phyloP scores from a whole-genome alignment of 805 yeast genomes.

The Yarrowia bubula region DNA sequence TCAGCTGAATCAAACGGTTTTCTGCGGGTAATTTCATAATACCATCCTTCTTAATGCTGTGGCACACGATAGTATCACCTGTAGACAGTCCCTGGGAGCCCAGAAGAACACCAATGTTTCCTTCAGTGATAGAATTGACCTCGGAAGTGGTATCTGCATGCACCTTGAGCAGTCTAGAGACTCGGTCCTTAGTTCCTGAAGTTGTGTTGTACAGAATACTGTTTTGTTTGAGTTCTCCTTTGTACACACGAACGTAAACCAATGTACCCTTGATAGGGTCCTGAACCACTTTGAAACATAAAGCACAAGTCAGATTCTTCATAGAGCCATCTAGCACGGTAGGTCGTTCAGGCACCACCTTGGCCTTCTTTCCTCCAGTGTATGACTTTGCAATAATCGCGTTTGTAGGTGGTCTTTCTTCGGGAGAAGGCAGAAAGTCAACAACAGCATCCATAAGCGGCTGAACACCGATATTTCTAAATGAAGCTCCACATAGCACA shows the following conservation, averaged over 20 bases:
- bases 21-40: conserved; percentile 47
- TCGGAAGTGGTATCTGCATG: conserved; percentile 85
- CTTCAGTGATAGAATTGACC: conserved; percentile 59
- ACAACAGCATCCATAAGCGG: conserved; percentile 84
- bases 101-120: conserved; percentile 88
- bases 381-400: conserved; percentile 34
- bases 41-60: conserved; percentile 52
- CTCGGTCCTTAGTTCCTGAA: conserved; percentile 61
- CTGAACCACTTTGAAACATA: conserved; percentile 88
- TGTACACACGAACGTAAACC: conserved; percentile 84
- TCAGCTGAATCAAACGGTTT: conserved; percentile 50
- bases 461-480: conserved; percentile 90
- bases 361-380: conserved; percentile 17
- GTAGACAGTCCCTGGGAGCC: conserved; percentile 73
- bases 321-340: conserved; percentile 32
- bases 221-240: conserved; percentile 69
- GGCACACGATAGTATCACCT: conserved; percentile 83
- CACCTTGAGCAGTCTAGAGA: conserved; percentile 73
- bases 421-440: conserved; percentile 78
- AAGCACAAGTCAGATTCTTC: conserved; percentile 64
- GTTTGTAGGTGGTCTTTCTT: conserved; percentile 59
- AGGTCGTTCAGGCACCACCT: neutral
- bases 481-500: conserved; percentile 89
- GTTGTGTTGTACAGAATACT: conserved; percentile 64
- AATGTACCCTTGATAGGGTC: conserved; percentile 76